Percentiles rank a stretch among this genome's conserved stretches.
Conservation (phyloP, 1,284 basidiomycete genomes). For the Rhodotorula sp. region DNA sequence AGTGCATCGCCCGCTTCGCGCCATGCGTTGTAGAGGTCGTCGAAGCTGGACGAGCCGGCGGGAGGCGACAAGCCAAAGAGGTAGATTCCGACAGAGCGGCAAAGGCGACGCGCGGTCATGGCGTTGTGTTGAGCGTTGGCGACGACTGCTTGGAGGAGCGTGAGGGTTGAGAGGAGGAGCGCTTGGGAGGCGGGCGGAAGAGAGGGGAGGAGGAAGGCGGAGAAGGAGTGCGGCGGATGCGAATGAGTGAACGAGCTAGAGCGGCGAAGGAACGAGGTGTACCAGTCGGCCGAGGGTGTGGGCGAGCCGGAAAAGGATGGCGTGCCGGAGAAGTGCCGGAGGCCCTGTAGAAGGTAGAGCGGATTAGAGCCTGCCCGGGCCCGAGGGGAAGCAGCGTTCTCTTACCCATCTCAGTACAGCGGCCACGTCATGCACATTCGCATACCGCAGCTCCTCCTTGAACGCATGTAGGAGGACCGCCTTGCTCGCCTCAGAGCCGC, state of each 20-base stretch:
- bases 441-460: constrained; percentile 31
- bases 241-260: not conserved
- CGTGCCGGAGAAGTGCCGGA: constrained; percentile 27
- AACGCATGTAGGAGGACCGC: constrained; percentile 29
- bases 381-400: not conserved
- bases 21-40: constrained; percentile 15
- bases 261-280: constrained; percentile 16
- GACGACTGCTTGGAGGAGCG: constrained; percentile 19
- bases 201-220: constrained; percentile 20
- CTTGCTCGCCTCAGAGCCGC: constrained; percentile 24
- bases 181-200: constrained; percentile 15
- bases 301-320: constrained; percentile 9
- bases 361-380: fast-evolving
- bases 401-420: constrained; percentile 37
- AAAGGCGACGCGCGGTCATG: constrained; percentile 25
- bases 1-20: constrained; percentile 19
- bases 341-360: not conserved
- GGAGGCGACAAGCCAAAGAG: constrained; percentile 25
- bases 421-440: constrained; percentile 32
- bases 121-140: constrained; percentile 33
- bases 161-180: constrained; percentile 21
- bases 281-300: constrained; percentile 19
- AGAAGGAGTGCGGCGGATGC: constrained; percentile 6
- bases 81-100: constrained; percentile 26
- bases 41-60: not conserved